These are phyloP conservation scores for Boechera stricta DNA, from an alignment of 345 rosid species.

Conservation along the genomic window DNA sequence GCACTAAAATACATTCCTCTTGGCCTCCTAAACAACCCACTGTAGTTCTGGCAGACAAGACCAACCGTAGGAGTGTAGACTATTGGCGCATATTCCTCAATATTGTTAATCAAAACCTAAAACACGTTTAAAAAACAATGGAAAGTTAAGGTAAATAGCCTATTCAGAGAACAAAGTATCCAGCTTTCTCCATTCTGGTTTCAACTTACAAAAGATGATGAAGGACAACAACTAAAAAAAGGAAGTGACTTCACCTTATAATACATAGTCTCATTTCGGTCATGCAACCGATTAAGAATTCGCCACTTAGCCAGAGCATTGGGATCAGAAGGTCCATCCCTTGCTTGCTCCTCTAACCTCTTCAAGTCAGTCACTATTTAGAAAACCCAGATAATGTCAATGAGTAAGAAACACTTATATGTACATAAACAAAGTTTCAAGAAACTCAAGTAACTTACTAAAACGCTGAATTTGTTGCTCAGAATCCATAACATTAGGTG, in stretches of 20 bases:
- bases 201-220: too few species aligned
- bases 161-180: background rate
- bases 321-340: constrained; percentile 96
- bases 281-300: constrained; percentile 92
- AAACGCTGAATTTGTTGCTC: constrained; percentile 92
- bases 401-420: background rate
- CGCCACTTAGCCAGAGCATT: constrained; percentile 95
- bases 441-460: constrained; percentile 54
- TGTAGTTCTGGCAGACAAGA: constrained; percentile 93
- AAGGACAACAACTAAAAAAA: background rate
- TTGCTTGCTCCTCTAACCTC: constrained; percentile 89
- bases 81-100: constrained; percentile 96
- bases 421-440: background rate
- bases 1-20: constrained; percentile 99
- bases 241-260: constrained; percentile 55
- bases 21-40: constrained; percentile 97
- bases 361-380: constrained; percentile 83
- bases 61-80: constrained; percentile 98
- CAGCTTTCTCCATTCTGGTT: too few species aligned
- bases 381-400: constrained; percentile 20
- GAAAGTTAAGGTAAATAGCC: background rate
- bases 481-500: constrained; percentile 84
- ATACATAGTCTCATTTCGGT: constrained; percentile 97
- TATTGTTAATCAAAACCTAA: constrained; percentile 83
- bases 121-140: background rate